Conservation (phyloP, 345 rosid species). For the Zanthoxylum bungeanum region DNA sequence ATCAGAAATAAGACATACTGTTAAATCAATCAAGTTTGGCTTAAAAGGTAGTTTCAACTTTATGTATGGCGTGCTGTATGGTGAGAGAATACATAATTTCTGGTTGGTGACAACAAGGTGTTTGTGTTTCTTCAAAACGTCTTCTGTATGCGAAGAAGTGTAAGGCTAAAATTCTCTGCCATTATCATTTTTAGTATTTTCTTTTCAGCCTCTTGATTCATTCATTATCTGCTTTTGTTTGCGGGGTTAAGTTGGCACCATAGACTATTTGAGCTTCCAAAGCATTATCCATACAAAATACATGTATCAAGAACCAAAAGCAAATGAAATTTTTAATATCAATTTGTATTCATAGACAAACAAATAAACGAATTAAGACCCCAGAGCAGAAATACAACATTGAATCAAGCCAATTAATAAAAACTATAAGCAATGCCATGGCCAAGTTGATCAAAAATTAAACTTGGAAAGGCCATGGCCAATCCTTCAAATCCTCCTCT, state of each 20-base stretch:
- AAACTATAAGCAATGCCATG: conserved; percentile 13
- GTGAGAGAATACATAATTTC: not conserved
- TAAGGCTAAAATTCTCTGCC: not conserved
- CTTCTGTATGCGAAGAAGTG: not conserved
- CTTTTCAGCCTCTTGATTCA: not conserved
- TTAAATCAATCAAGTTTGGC: too few relatives aligned
- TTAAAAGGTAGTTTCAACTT: not conserved
- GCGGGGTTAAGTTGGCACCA: not conserved
- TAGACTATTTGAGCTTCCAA: too few relatives aligned
- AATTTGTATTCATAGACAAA: not conserved
- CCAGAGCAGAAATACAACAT: not conserved
- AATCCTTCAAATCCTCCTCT: conserved; percentile 70
- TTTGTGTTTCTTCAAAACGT: not conserved
- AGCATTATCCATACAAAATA: not conserved
- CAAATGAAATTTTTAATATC: not conserved
- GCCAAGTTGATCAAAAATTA: conserved; percentile 18
- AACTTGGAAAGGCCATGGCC: conserved; percentile 87
- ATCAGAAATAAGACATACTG: not conserved
- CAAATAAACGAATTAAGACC: not conserved
- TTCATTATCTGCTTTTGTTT: not conserved
- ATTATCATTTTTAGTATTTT: not conserved
- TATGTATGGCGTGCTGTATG: not conserved
- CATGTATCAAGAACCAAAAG: not conserved
- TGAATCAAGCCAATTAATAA: conserved; percentile 1
- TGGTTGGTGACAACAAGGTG: conserved; percentile 2